A percentile compares a stretch with the other conserved stretches of the same genome.
These are phyloP conservation scores for Lathyrus aphaca DNA, from an alignment of 306 rosid genomes.

Conservation along the genomic window DNA sequence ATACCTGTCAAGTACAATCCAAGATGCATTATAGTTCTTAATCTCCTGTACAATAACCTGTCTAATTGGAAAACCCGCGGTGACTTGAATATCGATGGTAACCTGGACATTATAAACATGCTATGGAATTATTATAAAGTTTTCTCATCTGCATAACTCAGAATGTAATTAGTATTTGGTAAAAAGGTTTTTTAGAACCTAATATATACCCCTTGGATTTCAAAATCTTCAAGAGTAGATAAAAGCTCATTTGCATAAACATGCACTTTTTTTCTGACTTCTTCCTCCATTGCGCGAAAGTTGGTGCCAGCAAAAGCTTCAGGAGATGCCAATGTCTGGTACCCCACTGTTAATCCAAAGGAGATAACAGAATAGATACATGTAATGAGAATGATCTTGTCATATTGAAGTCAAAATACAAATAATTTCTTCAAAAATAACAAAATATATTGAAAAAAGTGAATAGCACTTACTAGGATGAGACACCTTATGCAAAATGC, in stretches of 20 bases:
- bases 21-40: constrained; percentile 53
- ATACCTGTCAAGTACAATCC: constrained; percentile 86
- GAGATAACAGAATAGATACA: constrained; percentile 20
- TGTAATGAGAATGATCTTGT: neutral
- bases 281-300: constrained; percentile 70
- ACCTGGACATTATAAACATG: constrained; percentile 47
- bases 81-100: constrained; percentile 69
- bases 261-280: constrained; percentile 72
- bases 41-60: constrained; percentile 72
- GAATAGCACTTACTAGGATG: constrained; percentile 66
- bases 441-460: no score
- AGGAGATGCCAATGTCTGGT: constrained; percentile 55
- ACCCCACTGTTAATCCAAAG: constrained; percentile 65
- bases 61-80: constrained; percentile 75
- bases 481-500: constrained; percentile 57
- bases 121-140: no score
- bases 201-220: constrained; percentile 57
- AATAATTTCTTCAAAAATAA: no score
- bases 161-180: neutral
- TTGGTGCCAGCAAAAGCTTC: constrained; percentile 61
- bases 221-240: constrained; percentile 53
- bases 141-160: neutral
- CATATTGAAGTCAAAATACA: neutral
- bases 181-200: constrained; percentile 16
- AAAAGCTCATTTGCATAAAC: constrained; percentile 61